Conservation (phyloP, 2,329 filamentous ascomycete genomes). For the Trichoderma lentiforme region DNA sequence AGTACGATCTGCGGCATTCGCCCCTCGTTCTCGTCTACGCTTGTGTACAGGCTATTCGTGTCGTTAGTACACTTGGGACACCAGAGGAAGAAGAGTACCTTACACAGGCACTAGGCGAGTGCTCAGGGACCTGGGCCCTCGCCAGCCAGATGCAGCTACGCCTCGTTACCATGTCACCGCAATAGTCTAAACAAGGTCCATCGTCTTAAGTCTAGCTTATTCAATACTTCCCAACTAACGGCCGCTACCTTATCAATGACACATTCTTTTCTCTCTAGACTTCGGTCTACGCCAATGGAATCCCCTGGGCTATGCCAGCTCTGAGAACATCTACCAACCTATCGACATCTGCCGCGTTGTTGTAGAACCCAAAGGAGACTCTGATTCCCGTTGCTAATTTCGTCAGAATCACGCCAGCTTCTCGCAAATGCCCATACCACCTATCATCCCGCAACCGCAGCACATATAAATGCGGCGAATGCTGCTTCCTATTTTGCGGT, state of each 20-base stretch:
- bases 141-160: background rate
- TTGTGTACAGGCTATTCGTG: background rate
- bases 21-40: background rate
- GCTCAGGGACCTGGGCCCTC: background rate
- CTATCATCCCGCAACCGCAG: background rate
- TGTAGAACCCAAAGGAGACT: background rate
- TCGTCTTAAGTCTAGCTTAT: background rate
- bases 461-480: background rate
- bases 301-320: background rate
- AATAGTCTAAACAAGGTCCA: background rate
- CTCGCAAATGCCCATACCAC: background rate
- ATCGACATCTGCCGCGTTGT: background rate
- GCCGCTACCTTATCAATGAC: background rate
- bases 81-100: background rate
- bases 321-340: background rate
- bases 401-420: background rate
- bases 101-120: background rate
- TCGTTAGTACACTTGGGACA: background rate
- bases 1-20: background rate
- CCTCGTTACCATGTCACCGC: background rate
- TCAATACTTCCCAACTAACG: background rate
- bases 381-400: background rate
- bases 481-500: background rate
- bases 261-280: background rate
- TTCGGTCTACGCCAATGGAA: background rate